Conservation (phyloP, 768 basidiomycete species). For the Amanita phalloides region DNA sequence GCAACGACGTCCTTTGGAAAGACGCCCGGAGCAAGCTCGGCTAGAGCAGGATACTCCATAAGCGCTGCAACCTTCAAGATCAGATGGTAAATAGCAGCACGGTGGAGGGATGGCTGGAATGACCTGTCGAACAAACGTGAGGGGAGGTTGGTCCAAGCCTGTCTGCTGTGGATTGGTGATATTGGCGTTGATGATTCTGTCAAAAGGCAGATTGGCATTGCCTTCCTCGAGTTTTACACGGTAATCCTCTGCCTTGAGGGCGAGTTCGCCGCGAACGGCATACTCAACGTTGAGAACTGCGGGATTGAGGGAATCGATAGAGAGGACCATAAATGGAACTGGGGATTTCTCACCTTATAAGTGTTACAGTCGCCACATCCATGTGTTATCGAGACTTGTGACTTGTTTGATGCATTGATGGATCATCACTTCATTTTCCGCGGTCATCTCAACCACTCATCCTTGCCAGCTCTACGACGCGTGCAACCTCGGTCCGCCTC, state of each 20-base stretch:
- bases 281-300: slow-evolving; percentile 84
- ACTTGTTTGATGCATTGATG: too few relatives aligned
- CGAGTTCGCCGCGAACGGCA: slow-evolving; percentile 94
- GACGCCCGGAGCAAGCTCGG: slow-evolving; percentile 59
- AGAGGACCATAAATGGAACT: slow-evolving; percentile 40
- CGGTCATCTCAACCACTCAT: too few relatives aligned
- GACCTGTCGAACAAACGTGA: slow-evolving; percentile 90
- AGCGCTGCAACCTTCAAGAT: slow-evolving; percentile 71
- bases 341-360: background rate
- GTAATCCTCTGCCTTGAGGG: slow-evolving; percentile 84
- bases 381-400: too few relatives aligned
- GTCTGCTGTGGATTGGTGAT: slow-evolving; percentile 98
- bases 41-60: slow-evolving; percentile 84
- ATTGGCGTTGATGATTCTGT: slow-evolving; percentile 85
- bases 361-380: too few relatives aligned
- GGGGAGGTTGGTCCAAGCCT: slow-evolving; percentile 84
- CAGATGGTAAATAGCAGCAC: background rate
- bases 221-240: slow-evolving; percentile 55
- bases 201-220: slow-evolving; percentile 64
- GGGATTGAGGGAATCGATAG: slow-evolving; percentile 70
- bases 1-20: slow-evolving; percentile 83
- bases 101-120: slow-evolving; percentile 9
- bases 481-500: too few relatives aligned
- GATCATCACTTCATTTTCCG: too few relatives aligned
- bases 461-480: too few relatives aligned